A percentile compares a stretch with the other conserved stretches of the same genome.
Evolutionary conservation across 441 rosid genomes (phyloP).

Genomic region (Omphalea diandra): DNA sequence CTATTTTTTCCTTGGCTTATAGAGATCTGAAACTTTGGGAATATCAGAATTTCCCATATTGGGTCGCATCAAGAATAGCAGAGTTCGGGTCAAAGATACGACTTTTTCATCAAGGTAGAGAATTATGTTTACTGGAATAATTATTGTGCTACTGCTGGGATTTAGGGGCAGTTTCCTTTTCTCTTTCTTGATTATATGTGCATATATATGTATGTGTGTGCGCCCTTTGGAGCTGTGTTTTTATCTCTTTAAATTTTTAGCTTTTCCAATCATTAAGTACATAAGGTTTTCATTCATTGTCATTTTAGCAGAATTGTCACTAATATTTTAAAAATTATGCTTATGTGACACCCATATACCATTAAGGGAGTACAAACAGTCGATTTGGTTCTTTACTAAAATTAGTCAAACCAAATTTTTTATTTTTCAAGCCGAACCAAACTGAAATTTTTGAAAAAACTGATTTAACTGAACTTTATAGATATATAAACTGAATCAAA

Average conservation of each 20-base stretch:
- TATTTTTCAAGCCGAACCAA: no score
- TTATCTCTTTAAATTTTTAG: no score
- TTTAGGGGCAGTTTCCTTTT: not conserved
- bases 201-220: no score
- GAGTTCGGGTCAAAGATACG: constrained; percentile 85
- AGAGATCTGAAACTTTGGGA: constrained; percentile 92
- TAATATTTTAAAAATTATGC: not conserved
- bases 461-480: no score
- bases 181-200: no score
- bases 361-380: no score
- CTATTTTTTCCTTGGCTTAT: constrained; percentile 26
- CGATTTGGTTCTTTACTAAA: no score
- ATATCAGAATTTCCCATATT: constrained; percentile 85
- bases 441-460: no score
- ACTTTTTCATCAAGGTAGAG: constrained; percentile 92
- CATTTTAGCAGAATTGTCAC: not conserved
- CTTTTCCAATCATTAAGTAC: not conserved
- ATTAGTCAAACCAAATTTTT: no score
- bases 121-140: not conserved
- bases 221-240: no score
- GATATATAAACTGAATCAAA: no score
- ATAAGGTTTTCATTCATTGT: not conserved
- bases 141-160: not conserved
- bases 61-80: constrained; percentile 88
- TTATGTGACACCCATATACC: not conserved